Percentiles rank a stretch among this genome's conserved stretches.
phyloP scores from a whole-genome alignment of 805 yeast species.

The Candida corydali region DNA sequence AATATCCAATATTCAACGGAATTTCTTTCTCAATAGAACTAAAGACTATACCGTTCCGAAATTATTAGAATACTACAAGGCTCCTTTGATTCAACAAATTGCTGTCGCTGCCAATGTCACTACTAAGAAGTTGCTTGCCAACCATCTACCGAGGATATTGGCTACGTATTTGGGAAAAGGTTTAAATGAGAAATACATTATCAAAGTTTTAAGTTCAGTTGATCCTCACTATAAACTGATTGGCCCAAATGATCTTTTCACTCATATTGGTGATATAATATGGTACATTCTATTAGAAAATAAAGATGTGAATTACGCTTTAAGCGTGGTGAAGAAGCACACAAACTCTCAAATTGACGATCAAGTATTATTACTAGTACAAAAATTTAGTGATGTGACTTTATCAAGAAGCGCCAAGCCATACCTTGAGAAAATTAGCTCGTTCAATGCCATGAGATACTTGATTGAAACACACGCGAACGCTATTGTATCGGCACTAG shows the following conservation, averaged over 20 bases:
- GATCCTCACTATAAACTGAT: constrained; percentile 43
- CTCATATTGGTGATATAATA: constrained; percentile 35
- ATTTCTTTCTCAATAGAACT: constrained; percentile 64
- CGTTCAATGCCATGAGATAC: constrained; percentile 70
- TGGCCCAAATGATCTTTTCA: constrained; percentile 29
- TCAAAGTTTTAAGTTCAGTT: constrained; percentile 49
- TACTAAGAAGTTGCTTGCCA: constrained; percentile 45
- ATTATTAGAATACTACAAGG: constrained; percentile 61
- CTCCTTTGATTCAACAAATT: constrained; percentile 52
- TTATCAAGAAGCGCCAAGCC: constrained; percentile 70
- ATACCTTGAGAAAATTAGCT: constrained; percentile 63
- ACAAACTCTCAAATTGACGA: constrained; percentile 27
- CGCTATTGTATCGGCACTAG: constrained; percentile 53
- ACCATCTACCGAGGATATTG: constrained; percentile 48
- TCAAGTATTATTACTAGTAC: constrained; percentile 70
- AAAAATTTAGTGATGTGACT: constrained; percentile 72
- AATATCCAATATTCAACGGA: constrained; percentile 57
- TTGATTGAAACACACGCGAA: constrained; percentile 56
- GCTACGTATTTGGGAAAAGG: constrained; percentile 56
- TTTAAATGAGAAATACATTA: constrained; percentile 44
- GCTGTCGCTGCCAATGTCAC: constrained; percentile 48
- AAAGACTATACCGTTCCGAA: constrained; percentile 73
- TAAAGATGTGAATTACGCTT: constrained; percentile 38
- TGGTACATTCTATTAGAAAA: constrained; percentile 32
- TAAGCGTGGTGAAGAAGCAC: constrained; percentile 29